phyloP scores from a whole-genome alignment of 2,329 filamentous ascomycete genomes.

The Trichophaea hybrida region DNA sequence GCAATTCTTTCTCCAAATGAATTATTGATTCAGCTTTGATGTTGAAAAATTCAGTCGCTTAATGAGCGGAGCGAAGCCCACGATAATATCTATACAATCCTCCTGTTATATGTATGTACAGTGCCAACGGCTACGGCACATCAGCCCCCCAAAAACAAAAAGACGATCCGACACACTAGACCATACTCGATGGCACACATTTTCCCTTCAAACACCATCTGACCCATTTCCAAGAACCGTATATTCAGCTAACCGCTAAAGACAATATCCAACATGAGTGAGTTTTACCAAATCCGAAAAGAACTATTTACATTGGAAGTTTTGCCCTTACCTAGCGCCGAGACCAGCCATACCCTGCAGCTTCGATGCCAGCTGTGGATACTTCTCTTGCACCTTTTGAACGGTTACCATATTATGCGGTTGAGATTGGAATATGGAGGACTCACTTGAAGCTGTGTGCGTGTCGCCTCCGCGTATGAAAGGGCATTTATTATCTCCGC shows the following conservation, averaged over 20 bases:
- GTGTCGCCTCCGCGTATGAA: slow-evolving; percentile 90
- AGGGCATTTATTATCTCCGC: slow-evolving; percentile 92
- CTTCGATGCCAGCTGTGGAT: slow-evolving; percentile 62
- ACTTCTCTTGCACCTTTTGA: slow-evolving; percentile 57
- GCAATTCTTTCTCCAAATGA: too few species aligned
- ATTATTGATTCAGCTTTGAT: too few species aligned
- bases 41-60: too few species aligned
- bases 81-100: too few species aligned
- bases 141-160: too few species aligned
- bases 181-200: too few species aligned
- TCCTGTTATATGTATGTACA: too few species aligned
- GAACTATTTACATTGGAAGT: background rate
- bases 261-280: background rate
- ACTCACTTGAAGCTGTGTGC: slow-evolving; percentile 66
- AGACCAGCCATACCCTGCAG: slow-evolving; percentile 46
- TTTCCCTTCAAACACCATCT: too few species aligned
- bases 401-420: background rate
- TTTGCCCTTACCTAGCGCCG: slow-evolving; percentile 28
- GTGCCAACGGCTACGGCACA: too few species aligned
- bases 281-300: background rate
- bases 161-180: too few species aligned
- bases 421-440: slow-evolving; percentile 21
- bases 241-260: background rate
- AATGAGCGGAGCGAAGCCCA: too few species aligned
- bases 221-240: background rate